phyloP scores from a whole-genome alignment of 2,329 filamentous ascomycete genomes.

The Scedosporium minutisporum region DNA sequence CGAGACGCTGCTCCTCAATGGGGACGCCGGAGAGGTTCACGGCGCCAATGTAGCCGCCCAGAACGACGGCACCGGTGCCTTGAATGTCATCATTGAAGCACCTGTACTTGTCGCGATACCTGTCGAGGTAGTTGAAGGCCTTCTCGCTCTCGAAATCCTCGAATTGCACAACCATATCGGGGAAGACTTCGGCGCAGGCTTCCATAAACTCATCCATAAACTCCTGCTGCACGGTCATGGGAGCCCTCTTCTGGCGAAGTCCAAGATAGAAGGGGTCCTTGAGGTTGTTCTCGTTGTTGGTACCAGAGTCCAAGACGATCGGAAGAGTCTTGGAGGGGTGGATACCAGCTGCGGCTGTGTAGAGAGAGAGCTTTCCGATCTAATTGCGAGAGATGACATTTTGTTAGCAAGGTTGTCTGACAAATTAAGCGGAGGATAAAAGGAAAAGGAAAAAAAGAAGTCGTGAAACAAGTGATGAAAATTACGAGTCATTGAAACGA shows the following conservation, averaged over 20 bases:
- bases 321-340: conserved; percentile 74
- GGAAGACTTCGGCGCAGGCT: conserved; percentile 66
- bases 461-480: background rate
- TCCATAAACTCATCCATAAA: conserved; percentile 98
- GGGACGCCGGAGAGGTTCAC: conserved; percentile 81
- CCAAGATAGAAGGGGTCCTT: conserved; percentile 78
- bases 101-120: conserved; percentile 80
- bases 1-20: conserved; percentile 80
- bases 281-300: conserved; percentile 56
- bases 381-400: conserved; percentile 17
- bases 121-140: conserved; percentile 85
- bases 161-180: conserved; percentile 72
- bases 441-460: background rate
- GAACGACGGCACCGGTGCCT: conserved; percentile 89
- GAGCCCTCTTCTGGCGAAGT: conserved; percentile 71
- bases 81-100: conserved; percentile 99
- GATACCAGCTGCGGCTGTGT: conserved; percentile 92
- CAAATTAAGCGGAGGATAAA: background rate
- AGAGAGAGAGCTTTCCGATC: conserved; percentile 90
- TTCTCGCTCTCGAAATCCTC: conserved; percentile 92
- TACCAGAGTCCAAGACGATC: conserved; percentile 59
- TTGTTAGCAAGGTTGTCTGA: conserved; percentile 12
- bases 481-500: background rate
- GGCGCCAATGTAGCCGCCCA: conserved; percentile 65
- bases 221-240: conserved; percentile 68